A percentile compares a stretch with the other conserved stretches of the same genome.
These are phyloP conservation scores for Penicillium expansum DNA, from an alignment of 2,329 filamentous ascomycete species.

Conservation along the genomic window DNA sequence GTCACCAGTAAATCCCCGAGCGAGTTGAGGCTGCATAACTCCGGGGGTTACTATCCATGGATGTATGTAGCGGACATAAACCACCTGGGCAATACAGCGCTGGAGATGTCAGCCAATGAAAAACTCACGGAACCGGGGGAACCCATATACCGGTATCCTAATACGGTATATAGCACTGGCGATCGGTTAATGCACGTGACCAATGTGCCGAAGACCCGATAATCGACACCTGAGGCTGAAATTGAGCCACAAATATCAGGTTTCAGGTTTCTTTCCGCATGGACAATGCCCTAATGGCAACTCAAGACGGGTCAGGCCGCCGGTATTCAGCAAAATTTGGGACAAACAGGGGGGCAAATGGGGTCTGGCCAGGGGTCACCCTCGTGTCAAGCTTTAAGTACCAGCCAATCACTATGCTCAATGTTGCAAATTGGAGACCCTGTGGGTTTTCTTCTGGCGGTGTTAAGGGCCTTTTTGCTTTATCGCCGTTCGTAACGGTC, in stretches of 20 bases:
- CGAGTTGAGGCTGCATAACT: not conserved
- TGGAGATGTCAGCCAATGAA: not conserved
- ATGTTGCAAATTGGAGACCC: not conserved
- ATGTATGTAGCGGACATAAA: not conserved
- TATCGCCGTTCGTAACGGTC: conserved; percentile 1
- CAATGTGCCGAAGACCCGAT: conserved; percentile 3
- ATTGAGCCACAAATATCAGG: not conserved
- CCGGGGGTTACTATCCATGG: not conserved
- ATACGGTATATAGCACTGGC: not conserved
- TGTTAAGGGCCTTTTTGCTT: not conserved
- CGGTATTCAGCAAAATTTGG: not conserved
- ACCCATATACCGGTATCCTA: not conserved
- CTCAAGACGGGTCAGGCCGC: conserved; percentile 3
- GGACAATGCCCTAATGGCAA: not conserved
- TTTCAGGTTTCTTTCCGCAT: not conserved
- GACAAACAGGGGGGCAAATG: conserved; percentile 1
- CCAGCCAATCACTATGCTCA: not conserved
- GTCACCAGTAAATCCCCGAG: not conserved
- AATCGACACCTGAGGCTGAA: not conserved
- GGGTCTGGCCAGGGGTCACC: not conserved
- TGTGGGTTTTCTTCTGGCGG: not conserved
- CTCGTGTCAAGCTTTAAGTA: not conserved
- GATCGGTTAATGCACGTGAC: not conserved
- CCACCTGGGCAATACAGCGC: too few relatives aligned
- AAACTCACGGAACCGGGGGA: not conserved